Conservation (phyloP, 306 rosid species). For the Castanospermum australe region DNA sequence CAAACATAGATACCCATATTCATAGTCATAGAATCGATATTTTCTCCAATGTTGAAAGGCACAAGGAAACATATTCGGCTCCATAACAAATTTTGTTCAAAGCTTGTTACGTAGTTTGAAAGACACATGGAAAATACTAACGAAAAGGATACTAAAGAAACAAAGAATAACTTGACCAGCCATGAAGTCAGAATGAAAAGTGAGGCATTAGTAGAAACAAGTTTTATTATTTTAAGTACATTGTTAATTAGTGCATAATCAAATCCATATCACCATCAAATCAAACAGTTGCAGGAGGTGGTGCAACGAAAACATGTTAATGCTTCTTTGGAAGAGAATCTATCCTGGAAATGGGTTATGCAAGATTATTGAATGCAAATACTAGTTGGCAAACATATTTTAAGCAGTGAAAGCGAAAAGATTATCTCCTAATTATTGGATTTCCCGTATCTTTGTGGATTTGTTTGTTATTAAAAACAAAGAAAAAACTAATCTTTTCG, state of each 20-base stretch:
- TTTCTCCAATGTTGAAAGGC: not conserved
- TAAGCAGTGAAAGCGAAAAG: conserved; percentile 26
- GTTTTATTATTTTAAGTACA: not conserved
- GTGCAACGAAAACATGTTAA: conserved; percentile 2
- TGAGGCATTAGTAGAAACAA: not conserved
- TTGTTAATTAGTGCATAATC: not conserved
- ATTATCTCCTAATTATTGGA: conserved; percentile 25
- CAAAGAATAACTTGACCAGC: conserved; percentile 3
- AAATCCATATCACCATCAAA: conserved; percentile 12
- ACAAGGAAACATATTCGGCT: not conserved
- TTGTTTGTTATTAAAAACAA: no score
- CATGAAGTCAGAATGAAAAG: not conserved
- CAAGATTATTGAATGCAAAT: conserved; percentile 24
- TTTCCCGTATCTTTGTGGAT: conserved; percentile 40
- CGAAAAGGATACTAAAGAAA: not conserved
- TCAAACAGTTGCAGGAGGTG: not conserved
- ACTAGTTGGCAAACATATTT: conserved; percentile 43
- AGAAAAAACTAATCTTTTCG: conserved; percentile 36
- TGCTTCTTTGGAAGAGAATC: conserved; percentile 38
- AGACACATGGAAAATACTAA: not conserved
- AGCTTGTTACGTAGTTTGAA: not conserved
- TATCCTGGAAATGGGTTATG: conserved; percentile 21
- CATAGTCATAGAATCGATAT: not conserved
- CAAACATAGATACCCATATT: not conserved
- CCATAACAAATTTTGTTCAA: not conserved